Percentiles rank a stretch among this genome's conserved stretches.
Conservation (phyloP, 2,329 filamentous ascomycete species). For the Beauveria pseudobassiana region DNA sequence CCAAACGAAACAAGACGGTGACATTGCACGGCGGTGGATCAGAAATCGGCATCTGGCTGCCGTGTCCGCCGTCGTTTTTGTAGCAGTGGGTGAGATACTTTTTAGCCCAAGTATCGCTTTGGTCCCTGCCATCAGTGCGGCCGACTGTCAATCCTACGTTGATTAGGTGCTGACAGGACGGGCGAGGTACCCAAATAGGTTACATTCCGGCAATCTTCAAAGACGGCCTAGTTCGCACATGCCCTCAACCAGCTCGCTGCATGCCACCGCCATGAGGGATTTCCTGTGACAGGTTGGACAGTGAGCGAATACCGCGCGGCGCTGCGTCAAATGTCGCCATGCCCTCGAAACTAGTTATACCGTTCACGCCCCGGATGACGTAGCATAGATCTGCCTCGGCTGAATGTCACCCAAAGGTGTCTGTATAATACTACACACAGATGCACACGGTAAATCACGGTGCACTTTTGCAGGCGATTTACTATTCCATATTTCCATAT, state of each 20-base stretch:
- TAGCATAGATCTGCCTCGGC: background rate
- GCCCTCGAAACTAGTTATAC: background rate
- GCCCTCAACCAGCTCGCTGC: background rate
- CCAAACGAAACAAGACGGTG: background rate
- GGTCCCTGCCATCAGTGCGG: background rate
- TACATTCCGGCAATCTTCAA: background rate
- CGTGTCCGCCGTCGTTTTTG: background rate
- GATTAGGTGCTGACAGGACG: too few relatives aligned
- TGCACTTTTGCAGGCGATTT: background rate
- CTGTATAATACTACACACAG: background rate
- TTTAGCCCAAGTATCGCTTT: background rate
- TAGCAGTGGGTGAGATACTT: background rate
- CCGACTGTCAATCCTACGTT: background rate
- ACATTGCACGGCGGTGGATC: background rate
- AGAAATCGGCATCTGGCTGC: conserved; percentile 1
- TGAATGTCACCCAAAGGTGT: background rate
- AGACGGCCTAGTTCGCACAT: background rate
- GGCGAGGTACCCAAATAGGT: background rate
- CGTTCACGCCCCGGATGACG: background rate
- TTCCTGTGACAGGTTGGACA: background rate
- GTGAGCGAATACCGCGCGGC: background rate
- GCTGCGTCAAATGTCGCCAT: background rate
- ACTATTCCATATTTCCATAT: background rate
- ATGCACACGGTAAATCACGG: background rate
- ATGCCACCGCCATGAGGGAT: background rate